phyloP scores from a whole-genome alignment of 306 rosid species.

The Parietaria judaica region DNA sequence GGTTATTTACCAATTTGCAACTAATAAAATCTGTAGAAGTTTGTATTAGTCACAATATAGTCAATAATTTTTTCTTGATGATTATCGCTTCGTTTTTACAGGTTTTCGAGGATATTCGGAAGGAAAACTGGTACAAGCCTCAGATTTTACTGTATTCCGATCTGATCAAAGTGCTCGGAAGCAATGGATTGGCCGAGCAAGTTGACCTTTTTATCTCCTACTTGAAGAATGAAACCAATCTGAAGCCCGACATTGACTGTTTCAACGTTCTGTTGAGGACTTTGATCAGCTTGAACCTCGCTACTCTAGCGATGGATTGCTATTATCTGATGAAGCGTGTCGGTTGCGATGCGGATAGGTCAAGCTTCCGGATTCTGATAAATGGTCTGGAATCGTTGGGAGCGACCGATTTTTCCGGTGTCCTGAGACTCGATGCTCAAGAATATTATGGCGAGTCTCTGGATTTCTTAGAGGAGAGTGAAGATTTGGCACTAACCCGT shows the following conservation, averaged over 20 bases:
- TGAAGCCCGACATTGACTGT: conserved; percentile 31
- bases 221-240: conserved; percentile 27
- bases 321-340: conserved; percentile 36
- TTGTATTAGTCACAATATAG: not conserved
- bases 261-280: conserved; percentile 34
- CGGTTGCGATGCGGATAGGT: conserved; percentile 40
- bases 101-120: conserved; percentile 40
- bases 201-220: conserved; percentile 25
- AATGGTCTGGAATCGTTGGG: conserved; percentile 34
- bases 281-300: conserved; percentile 12
- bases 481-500: conserved; percentile 21
- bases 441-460: conserved; percentile 31
- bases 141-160: conserved; percentile 35
- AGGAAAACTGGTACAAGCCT: conserved; percentile 40
- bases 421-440: conserved; percentile 36
- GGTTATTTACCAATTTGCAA: too few species aligned
- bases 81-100: not conserved
- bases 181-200: conserved; percentile 30
- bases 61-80: not conserved
- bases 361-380: conserved; percentile 27
- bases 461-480: conserved; percentile 31
- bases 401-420: conserved; percentile 19
- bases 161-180: conserved; percentile 28
- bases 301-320: conserved; percentile 31
- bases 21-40: not conserved